These are phyloP conservation scores for Mycena latifolia DNA, from an alignment of 768 basidiomycete genomes.

Conservation along the genomic window DNA sequence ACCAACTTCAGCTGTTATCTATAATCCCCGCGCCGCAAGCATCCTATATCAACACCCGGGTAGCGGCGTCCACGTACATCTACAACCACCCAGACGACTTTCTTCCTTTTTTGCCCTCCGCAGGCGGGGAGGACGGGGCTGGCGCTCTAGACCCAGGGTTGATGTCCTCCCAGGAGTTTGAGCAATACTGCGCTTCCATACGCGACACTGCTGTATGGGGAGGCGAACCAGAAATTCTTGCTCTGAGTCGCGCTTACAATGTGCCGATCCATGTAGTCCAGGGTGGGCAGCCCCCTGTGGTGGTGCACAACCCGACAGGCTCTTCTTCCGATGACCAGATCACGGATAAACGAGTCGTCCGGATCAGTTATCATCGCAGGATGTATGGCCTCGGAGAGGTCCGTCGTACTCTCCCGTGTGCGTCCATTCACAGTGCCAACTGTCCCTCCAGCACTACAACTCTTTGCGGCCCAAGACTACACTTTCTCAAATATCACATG, in stretches of 20 bases:
- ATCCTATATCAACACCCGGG: conserved; percentile 71
- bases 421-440: conserved; percentile 16
- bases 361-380: conserved; percentile 92
- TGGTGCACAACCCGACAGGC: conserved; percentile 79
- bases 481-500: conserved; percentile 43
- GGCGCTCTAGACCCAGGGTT: conserved; percentile 76
- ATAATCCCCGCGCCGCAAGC: conserved; percentile 70
- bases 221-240: conserved; percentile 96
- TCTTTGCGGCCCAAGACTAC: conserved; percentile 73
- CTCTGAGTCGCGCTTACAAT: conserved; percentile 83
- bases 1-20: conserved; percentile 86
- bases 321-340: conserved; percentile 41
- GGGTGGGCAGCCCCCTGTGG: conserved; percentile 81
- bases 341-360: conserved; percentile 57
- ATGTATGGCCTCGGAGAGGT: conserved; percentile 99
- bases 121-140: conserved; percentile 74
- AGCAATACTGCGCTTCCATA: conserved; percentile 82
- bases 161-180: conserved; percentile 76
- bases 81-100: conserved; percentile 89
- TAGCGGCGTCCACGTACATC: conserved; percentile 85
- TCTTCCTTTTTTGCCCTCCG: conserved; percentile 89
- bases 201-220: conserved; percentile 94
- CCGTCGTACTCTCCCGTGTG: conserved; percentile 42
- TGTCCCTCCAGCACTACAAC: conserved; percentile 81
- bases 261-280: conserved; percentile 95